Base-by-base conservation (phyloP, 192 early-diverging fungal genomes). In the Umbelopsis vinacea region DNA sequence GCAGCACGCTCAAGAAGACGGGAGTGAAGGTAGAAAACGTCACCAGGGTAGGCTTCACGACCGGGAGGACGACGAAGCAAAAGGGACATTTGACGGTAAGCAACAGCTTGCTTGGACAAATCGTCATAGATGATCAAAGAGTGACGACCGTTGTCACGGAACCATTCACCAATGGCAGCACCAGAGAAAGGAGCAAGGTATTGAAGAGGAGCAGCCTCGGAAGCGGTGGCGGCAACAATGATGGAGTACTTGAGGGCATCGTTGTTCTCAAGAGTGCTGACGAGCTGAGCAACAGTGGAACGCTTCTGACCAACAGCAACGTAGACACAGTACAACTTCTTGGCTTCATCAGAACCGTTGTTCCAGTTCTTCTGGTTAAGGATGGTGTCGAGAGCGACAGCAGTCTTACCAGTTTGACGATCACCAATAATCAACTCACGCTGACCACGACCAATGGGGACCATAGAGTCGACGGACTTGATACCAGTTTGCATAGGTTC, bases 401-500 rank as follows among this genome's bases (percentile, higher is more conserved):
- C 91, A 77, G 97, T 99, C 93, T 99, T 99, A 80, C 97, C 97
- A 74, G 97, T 99, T 83, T 99, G 97, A 92, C 96, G 95, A 89
- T 99, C 97, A 85, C 97, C 97, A 86, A 98, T 99, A 84, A 99
- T 99, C 88, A 99, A 91, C 88, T 99, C 97, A 95, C 97, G 95
- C 91, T 99, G 97, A 82, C 97, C 97, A 96, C 97, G 95, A 81
- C 97, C 97, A 74, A 99, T 97, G 73, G 97, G 97, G 76, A 99
- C 92, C 97, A 99, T 99, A 86, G 97, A 98, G 91, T 99, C 97
- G 81, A 99, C 95, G 78, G 95, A 99, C 91, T 99, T 99, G 89
- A 96, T 97, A 87, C 97, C 97, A 84, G 97, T 99, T 86, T 96
- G 95, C 96, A 99, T 97, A 78, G 97, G 97, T 89, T 98, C 95